Conservation (phyloP, 2,329 filamentous ascomycete species). For the Plenodomus lindquistii region DNA sequence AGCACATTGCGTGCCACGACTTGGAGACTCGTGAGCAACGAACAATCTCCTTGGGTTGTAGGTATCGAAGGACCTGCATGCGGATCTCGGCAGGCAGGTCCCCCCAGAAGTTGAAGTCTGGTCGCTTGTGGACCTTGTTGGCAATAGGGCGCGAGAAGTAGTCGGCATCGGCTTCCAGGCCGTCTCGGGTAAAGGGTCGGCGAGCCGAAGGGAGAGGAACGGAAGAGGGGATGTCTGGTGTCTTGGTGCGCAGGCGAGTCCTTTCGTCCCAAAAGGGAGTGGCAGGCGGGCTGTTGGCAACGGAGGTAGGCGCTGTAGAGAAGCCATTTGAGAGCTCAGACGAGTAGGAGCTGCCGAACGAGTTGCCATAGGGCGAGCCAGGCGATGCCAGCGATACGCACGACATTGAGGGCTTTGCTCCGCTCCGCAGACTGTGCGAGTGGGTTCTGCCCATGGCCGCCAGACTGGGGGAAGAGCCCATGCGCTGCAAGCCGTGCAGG, state of each 20-base stretch:
- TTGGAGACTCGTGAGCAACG: constrained; percentile 76
- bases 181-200: constrained; percentile 52
- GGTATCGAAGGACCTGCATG: constrained; percentile 73
- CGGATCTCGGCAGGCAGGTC: constrained; percentile 82
- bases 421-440: constrained; percentile 68
- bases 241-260: constrained; percentile 60
- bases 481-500: constrained; percentile 75
- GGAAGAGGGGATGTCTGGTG: constrained; percentile 57
- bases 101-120: constrained; percentile 72
- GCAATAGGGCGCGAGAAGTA: constrained; percentile 52
- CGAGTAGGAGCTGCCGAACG: constrained; percentile 58
- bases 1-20: constrained; percentile 79
- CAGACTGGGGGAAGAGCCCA: constrained; percentile 78
- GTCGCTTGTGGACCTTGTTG: constrained; percentile 41
- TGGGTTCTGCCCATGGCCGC: constrained; percentile 65
- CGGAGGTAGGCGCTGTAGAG: constrained; percentile 61
- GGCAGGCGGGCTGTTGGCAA: constrained; percentile 51
- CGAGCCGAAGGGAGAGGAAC: constrained; percentile 68
- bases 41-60: constrained; percentile 80
- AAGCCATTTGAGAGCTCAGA: constrained; percentile 61
- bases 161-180: constrained; percentile 47
- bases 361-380: constrained; percentile 55
- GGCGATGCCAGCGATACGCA: constrained; percentile 64
- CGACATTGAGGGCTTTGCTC: constrained; percentile 65
- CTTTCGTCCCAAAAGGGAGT: constrained; percentile 57